Base-by-base conservation (phyloP, 2,329 filamentous ascomycete species). In the Teratosphaeria gauchensis region DNA sequence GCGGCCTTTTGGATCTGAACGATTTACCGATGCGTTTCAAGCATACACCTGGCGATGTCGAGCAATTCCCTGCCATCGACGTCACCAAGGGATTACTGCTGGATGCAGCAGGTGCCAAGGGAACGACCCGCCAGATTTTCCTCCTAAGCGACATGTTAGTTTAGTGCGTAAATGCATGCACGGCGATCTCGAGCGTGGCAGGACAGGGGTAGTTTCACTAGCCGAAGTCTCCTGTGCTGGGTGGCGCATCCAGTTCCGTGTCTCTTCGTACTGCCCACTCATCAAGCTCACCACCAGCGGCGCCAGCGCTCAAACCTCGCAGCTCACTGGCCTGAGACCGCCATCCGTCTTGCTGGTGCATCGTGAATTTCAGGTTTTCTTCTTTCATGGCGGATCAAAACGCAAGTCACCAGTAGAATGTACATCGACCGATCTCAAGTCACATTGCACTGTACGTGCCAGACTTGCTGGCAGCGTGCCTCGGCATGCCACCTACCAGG, bases 11-110 rank as follows among this genome's bases (percentile, higher is more conserved):
- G 19, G 4, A 51, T 42, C 2, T 11, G 6, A 11, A 8, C 14
- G 51, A 53, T 31, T 53, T 53, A 53, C 51, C 51, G 51, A 53
- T 53, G 51, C 31, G 51, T 53, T 53, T 53, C 51, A 53, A 21
- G 24, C 33, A 35, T 35, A 35, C 33, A 35, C 14, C 9, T 3
- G 42, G 42, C 42, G 21, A 21, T 19, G 42, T 48, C 9, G 7
- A 48, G 42, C n/a, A 28, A 48, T 48, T 19, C 19, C 19, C 42
- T 21, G 42, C n/a, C 16, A 24, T 48, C 42, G 42, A 48, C 42
- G 19, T 48, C 42, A 48, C 42, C 6, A 4, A 19, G 42, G 4
- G 19, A 48, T n/a, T 24, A 21, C 21, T n/a, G 19, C 42, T 24
- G 42, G 42, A 46, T 46, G 42, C 42, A 19, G 42, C 42, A n/a